A percentile compares a stretch with the other conserved stretches of the same genome.
phyloP scores from a whole-genome alignment of 768 basidiomycete genomes.

The Lactarius indigo region DNA sequence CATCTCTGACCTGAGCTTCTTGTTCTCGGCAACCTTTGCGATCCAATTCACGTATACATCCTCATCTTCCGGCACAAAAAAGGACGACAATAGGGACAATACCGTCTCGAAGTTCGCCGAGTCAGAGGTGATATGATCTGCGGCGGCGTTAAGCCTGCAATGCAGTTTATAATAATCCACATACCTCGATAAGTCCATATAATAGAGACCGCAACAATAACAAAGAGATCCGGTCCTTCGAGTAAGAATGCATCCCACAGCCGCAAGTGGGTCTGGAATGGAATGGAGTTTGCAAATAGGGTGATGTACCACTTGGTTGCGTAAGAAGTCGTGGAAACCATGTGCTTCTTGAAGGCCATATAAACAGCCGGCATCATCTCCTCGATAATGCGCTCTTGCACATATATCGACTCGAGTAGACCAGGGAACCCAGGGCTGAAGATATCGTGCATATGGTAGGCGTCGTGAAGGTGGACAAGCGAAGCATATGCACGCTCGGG shows the following conservation, averaged over 20 bases:
- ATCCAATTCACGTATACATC: slow-evolving; percentile 82
- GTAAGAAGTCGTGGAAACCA: slow-evolving; percentile 90
- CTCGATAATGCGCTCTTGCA: slow-evolving; percentile 88
- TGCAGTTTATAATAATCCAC: slow-evolving; percentile 27
- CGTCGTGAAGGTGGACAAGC: slow-evolving; percentile 85
- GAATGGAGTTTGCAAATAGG: slow-evolving; percentile 90
- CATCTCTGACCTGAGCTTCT: slow-evolving; percentile 71
- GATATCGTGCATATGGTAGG: slow-evolving; percentile 81
- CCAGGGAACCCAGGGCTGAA: slow-evolving; percentile 96
- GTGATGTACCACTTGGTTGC: slow-evolving; percentile 99
- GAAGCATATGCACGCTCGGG: slow-evolving; percentile 85
- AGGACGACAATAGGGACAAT: slow-evolving; percentile 85
- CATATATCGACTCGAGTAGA: slow-evolving; percentile 90
- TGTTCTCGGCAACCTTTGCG: slow-evolving; percentile 50
- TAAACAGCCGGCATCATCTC: slow-evolving; percentile 88
- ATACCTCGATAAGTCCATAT: slow-evolving; percentile 88
- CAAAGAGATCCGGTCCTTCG: slow-evolving; percentile 86
- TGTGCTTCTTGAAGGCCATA: slow-evolving; percentile 78
- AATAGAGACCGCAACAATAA: slow-evolving; percentile 81
- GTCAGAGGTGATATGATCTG: slow-evolving; percentile 80
- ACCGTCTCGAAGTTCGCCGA: slow-evolving; percentile 88
- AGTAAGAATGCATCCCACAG: slow-evolving; percentile 93
- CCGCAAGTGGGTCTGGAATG: slow-evolving; percentile 91
- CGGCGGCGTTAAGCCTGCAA: neutral
- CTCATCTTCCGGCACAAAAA: slow-evolving; percentile 92